Evolutionary conservation across 345 rosid species (phyloP).

Genomic region (Corchorus olitorius): DNA sequence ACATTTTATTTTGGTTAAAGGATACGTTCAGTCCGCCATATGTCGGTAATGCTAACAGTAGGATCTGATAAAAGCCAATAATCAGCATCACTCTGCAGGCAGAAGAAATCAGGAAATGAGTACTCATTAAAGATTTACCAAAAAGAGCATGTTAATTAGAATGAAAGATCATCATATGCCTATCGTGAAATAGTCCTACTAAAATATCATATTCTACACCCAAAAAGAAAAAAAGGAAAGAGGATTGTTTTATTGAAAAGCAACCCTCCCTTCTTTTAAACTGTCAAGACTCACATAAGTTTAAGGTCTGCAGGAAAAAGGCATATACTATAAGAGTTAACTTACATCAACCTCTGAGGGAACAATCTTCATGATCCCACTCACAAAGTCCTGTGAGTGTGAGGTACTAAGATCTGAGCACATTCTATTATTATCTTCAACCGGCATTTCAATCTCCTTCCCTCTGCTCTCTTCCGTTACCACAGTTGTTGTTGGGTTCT

Average conservation of each 20-base stretch:
- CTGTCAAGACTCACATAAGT: neutral
- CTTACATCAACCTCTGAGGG: constrained; percentile 91
- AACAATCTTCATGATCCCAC: constrained; percentile 93
- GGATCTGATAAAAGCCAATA: constrained; percentile 96
- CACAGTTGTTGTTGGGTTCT: constrained; percentile 39
- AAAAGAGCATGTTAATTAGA: neutral
- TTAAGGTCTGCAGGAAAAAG: neutral
- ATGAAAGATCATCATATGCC: neutral
- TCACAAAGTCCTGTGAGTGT: constrained; percentile 76
- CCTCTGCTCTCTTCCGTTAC: constrained; percentile 48
- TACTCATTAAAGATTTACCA: neutral
- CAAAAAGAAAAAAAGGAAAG: neutral
- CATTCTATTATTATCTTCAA: constrained; percentile 45
- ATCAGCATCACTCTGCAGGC: constrained; percentile 80
- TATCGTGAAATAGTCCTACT: neutral
- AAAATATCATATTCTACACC: neutral
- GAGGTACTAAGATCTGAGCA: constrained; percentile 57
- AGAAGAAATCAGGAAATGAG: constrained; percentile 24
- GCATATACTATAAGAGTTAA: constrained; percentile 13
- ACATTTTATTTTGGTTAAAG: constrained; percentile 27
- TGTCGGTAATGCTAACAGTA: constrained; percentile 83
- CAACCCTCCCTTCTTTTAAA: neutral
- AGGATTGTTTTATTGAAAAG: neutral
- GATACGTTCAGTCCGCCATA: constrained; percentile 89
- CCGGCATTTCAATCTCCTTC: constrained; percentile 55